Evolutionary conservation across 495 filamentous ascomycete genomes (phyloP).

Genomic region (Aspergillus ellipticus): DNA sequence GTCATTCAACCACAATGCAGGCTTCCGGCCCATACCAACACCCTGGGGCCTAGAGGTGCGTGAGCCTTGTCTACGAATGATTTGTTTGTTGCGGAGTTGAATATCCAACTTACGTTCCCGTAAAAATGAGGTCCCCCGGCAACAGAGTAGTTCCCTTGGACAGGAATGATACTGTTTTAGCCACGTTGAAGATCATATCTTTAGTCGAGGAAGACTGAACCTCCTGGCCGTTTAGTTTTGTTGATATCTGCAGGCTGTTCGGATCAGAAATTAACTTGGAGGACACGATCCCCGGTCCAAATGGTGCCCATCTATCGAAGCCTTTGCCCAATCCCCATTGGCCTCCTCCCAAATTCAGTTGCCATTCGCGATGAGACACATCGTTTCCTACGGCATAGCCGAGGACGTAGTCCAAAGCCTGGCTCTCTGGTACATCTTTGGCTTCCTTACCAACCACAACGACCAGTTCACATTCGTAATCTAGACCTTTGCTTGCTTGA

Average conservation of each 20-base stretch:
- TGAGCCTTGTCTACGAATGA: no score
- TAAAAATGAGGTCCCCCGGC: constrained; percentile 81
- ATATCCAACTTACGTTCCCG: constrained; percentile 74
- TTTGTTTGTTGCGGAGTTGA: no score
- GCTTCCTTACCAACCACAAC: constrained; percentile 71
- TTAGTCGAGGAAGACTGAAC: constrained; percentile 71
- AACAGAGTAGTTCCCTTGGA: constrained; percentile 73
- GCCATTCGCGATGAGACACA: constrained; percentile 81
- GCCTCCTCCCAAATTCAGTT: constrained; percentile 71
- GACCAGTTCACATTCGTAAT: constrained; percentile 86
- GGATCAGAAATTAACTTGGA: constrained; percentile 65
- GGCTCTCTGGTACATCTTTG: constrained; percentile 58
- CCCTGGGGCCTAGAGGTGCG: constrained; percentile 57
- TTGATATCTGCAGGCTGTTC: constrained; percentile 61
- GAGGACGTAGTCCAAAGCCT: constrained; percentile 70
- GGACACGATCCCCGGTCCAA: constrained; percentile 75
- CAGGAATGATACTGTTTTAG: constrained; percentile 68
- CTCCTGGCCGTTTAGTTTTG: constrained; percentile 66
- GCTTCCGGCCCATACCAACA: constrained; percentile 73
- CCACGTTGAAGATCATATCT: constrained; percentile 81
- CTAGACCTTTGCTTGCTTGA: constrained; percentile 59
- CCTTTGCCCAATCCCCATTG: constrained; percentile 84
- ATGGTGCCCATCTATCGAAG: constrained; percentile 88
- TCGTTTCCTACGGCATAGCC: constrained; percentile 83
- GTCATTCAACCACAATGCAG: constrained; percentile 72